Evolutionary conservation across 2,329 filamentous ascomycete species (phyloP), one percentile per base, ranked within the genome.

Genomic region (Cladosporium halotolerans): DNA sequence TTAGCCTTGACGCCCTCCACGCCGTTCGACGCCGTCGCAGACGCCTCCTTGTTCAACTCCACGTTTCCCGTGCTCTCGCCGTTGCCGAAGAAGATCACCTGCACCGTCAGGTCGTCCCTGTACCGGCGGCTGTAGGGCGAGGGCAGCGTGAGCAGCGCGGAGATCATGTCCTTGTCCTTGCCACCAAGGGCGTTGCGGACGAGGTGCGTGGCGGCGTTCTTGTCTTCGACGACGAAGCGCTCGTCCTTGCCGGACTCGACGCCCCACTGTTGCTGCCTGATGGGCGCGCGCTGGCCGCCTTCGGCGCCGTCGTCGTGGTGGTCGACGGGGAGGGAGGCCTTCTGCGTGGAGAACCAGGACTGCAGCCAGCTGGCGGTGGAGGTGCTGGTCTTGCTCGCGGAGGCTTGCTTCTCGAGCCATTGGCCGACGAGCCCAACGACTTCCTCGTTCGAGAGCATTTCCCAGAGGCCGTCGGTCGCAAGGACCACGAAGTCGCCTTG

Each of bases 361-460:
- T 85, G 80, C 52, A 93, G 75, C 78, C 88, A 89, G 2, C 85
- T 84, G 5, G 67, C 66, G 39, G 67, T 66, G 4, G 63, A 62
- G 33, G 67, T 69, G 9, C 41, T 52, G 16, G 45, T 60, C 41
- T 60, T 63, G 55, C 70, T 75, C 42, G 34, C 43, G 10, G 58
- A 58, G 34, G 75, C 74, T 68, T 96, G 87, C 18, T 82, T 83
- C 69, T 99, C 93, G 45, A 99, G 83, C 93, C 93, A 99, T 70
- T 95, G 89, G 13, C 92, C 95, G 4, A 99, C 93, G 2, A 99
- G 81, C 0, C 93, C 93, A 47, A 99, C 88, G 1, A 96, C 93
- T 74, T 99, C 93, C 68, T 99, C 93, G 64, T 97, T 99, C 45
- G 89, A 96, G 57, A 99, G 79, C 93, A 97, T 97, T 73, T 99